phyloP scores from a whole-genome alignment of 2,329 filamentous ascomycete species.

The Paraphoma chrysanthemicola region DNA sequence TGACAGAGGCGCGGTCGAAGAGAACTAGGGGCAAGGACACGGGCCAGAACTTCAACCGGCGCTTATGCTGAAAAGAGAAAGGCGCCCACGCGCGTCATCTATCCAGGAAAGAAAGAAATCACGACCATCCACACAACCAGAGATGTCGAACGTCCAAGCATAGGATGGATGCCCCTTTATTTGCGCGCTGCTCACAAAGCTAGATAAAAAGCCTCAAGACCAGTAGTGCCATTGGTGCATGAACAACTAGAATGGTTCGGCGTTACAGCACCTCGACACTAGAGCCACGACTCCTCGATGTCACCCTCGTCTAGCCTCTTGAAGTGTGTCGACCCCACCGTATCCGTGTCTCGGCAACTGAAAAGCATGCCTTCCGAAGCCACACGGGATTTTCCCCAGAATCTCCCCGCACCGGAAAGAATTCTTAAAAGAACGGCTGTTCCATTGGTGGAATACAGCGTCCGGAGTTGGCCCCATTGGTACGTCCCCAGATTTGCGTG shows the following conservation, averaged over 20 bases:
- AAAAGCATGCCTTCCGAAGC: neutral
- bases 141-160: neutral
- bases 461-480: neutral
- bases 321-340: neutral
- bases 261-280: neutral
- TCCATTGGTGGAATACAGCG: neutral
- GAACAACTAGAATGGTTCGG: neutral
- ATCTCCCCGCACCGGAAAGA: neutral
- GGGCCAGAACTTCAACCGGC: too few relatives aligned
- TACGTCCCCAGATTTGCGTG: neutral
- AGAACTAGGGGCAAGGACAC: too few relatives aligned
- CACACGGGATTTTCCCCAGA: neutral
- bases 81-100: too few relatives aligned
- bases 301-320: neutral
- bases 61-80: too few relatives aligned
- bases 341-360: neutral
- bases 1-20: too few relatives aligned
- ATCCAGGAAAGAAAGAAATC: too few relatives aligned
- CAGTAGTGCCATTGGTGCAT: neutral
- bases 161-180: neutral
- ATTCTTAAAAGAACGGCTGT: neutral
- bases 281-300: neutral
- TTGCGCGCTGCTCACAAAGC: neutral
- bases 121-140: too few relatives aligned
- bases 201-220: neutral